These are phyloP conservation scores for Rostrohypoxylon terebratum DNA, from an alignment of 495 filamentous ascomycete species.

Conservation along the genomic window DNA sequence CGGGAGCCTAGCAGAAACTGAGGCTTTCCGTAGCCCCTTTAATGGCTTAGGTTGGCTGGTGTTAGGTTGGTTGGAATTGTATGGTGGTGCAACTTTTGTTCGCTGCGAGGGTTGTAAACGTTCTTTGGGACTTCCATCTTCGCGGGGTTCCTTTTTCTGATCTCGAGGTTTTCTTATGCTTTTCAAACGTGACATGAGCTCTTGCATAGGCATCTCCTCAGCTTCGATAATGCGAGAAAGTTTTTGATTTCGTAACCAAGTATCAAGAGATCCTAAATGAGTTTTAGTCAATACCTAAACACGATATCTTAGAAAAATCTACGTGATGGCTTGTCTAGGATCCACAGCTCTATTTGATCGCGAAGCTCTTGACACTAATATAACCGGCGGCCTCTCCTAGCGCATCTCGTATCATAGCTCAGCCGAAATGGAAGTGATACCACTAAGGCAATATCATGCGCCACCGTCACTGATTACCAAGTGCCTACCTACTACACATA, in stretches of 20 bases:
- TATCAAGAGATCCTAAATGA: neutral
- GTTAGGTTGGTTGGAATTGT: neutral
- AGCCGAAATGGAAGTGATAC: too few relatives aligned
- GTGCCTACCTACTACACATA: neutral
- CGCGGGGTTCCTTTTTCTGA: neutral
- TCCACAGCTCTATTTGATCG: neutral
- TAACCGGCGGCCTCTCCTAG: conserved; percentile 1
- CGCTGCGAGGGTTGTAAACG: neutral
- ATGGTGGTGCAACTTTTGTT: neutral
- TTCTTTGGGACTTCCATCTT: neutral
- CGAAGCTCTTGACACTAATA: neutral
- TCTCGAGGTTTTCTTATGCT: conserved; percentile 8
- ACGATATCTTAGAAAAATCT: neutral
- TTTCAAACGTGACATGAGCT: conserved; percentile 10
- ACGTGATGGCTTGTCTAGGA: neutral
- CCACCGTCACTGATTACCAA: neutral
- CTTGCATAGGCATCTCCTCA: conserved; percentile 7
- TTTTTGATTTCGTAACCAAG: neutral
- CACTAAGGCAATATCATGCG: conserved; percentile 2
- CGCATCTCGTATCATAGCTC: conserved; percentile 1
- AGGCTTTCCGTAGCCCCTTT: conserved; percentile 14
- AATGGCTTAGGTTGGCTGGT: neutral
- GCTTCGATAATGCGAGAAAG: neutral
- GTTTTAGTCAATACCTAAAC: neutral
- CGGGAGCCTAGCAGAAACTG: neutral